Evolutionary conservation across 179 eudicot species (phyloP), one percentile per base, ranked within the genome.

Genomic region (Carnegiea gigantea): DNA sequence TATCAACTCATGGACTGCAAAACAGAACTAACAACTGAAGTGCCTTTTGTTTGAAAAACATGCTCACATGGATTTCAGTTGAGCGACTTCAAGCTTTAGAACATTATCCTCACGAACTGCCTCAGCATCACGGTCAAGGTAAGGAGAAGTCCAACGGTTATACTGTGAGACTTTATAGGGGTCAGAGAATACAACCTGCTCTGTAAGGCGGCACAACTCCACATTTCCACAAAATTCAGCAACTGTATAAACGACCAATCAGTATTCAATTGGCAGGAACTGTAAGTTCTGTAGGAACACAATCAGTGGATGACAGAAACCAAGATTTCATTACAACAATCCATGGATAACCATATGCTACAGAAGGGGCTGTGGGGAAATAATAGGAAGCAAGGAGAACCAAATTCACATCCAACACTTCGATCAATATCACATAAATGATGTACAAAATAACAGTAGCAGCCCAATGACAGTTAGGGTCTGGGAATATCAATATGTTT

Each of bases 171-270:
- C 89, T 77, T 90, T 92, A 82, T 93, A 93, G 28, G 98, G 99
- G 75, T 93, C 98, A 79, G 97, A 93, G 88, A 95, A 95, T 70
- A 93, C 93, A 83, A 93, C 98, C 73, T 92, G 94, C 83, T 86
- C 98, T 33, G 98, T 95, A 73, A 85, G 98, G 85, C 97, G 90
- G 86, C 97, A 90, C 82, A 95, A 36, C 91, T 95, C 98, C 94
- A 93, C 93, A 79, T 95, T 93, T 71, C 92, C 96, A 80, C 97
- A 95, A 86, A 78, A 95, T 75, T 95, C 92, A 76, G 98, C 94
- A 84, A 95, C 98, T 95, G 93, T 82, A 84, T 15, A 87, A 78
- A 80, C 30, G 59, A 79, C 20, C 49, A 73, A 82, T 72, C 72
- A 70, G 46, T 23, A 75, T 57, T 65, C 9, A 64, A 57, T 15